A percentile compares a stretch with the other conserved stretches of the same genome.
Conservation (phyloP, 345 rosid species). For the Eucalyptus marginata region DNA sequence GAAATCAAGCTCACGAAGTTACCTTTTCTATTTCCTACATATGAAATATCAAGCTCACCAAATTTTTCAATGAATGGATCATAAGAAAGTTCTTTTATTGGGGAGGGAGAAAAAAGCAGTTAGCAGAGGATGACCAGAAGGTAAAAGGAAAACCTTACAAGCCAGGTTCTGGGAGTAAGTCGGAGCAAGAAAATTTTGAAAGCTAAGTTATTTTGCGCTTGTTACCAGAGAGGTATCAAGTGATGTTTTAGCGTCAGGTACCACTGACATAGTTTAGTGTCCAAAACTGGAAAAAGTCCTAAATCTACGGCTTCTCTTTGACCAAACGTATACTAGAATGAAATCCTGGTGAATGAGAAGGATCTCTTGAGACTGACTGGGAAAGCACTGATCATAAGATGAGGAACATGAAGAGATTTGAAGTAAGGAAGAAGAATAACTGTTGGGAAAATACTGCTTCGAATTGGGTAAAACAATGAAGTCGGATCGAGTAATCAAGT, state of each 20-base stretch:
- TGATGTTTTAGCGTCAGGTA: background rate
- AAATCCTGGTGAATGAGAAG: background rate
- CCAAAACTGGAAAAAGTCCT: background rate
- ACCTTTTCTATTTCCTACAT: no score
- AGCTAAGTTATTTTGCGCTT: background rate
- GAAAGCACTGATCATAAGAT: background rate
- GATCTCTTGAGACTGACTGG: background rate
- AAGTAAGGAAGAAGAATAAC: background rate
- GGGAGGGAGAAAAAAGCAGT: no score
- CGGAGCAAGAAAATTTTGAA: no score
- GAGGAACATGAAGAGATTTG: background rate
- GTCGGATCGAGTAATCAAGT: conserved; percentile 1
- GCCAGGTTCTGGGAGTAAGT: no score
- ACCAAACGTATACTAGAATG: background rate
- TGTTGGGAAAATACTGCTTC: no score
- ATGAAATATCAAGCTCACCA: no score
- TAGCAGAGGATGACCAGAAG: no score
- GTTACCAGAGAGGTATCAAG: background rate
- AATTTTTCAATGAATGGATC: no score
- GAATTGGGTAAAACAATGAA: no score
- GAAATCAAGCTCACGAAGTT: no score
- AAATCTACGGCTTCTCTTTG: background rate
- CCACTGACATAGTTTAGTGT: background rate
- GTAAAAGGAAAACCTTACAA: no score
- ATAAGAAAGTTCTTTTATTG: no score